Conservation (phyloP, 371 early-diverging fungal genomes). For the Agmasoma carcini region DNA sequence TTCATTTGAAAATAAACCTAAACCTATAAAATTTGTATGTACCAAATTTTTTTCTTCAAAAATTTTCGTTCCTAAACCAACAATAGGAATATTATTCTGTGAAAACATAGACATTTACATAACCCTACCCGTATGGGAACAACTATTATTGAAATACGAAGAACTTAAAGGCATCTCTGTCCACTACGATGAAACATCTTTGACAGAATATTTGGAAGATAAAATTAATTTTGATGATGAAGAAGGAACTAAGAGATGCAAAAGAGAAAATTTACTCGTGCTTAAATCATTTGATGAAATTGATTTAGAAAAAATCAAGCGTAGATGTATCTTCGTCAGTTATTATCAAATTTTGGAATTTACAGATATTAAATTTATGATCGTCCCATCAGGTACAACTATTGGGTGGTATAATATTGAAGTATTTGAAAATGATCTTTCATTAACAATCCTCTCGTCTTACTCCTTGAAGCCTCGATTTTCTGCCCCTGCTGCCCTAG, state of each 20-base stretch:
- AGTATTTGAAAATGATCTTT: not conserved
- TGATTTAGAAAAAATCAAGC: constrained; percentile 12
- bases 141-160: constrained; percentile 13
- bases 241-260: not conserved
- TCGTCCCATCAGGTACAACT: constrained; percentile 1
- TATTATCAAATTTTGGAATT: constrained; percentile 3
- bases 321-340: constrained; percentile 4
- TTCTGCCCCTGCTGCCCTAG: not conserved
- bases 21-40: constrained; percentile 1
- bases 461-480: constrained; percentile 2
- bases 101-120: not conserved
- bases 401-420: constrained; percentile 17
- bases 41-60: not conserved
- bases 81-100: constrained; percentile 1
- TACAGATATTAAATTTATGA: not conserved
- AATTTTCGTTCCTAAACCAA: constrained; percentile 1
- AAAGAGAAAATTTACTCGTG: not conserved
- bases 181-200: constrained; percentile 10
- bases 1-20: constrained; percentile 4
- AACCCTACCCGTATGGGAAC: constrained; percentile 16
- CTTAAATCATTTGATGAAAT: constrained; percentile 9
- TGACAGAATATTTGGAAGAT: not conserved
- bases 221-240: not conserved
- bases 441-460: not conserved
- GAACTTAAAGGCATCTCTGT: not conserved